These are phyloP conservation scores for Tricholoma matsutake DNA, from an alignment of 768 basidiomycete genomes.

Conservation along the genomic window DNA sequence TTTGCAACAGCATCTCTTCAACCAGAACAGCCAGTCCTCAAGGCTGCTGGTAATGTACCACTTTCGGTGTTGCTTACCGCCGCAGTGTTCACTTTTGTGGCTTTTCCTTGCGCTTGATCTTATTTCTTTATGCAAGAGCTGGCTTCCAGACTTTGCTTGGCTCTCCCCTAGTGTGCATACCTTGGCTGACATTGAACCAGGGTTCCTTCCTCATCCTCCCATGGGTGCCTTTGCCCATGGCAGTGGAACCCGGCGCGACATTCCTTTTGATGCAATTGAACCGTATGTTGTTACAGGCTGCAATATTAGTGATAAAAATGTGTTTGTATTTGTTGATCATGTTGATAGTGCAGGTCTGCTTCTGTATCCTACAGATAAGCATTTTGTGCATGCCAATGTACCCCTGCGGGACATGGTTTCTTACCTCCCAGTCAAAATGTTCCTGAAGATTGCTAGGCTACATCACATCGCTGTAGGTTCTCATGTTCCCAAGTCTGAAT, in stretches of 20 bases:
- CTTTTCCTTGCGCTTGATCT: background rate
- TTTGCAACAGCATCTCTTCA: background rate
- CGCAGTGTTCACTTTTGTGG: background rate
- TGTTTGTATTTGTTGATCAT: background rate
- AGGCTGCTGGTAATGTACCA: background rate
- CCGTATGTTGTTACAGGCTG: background rate
- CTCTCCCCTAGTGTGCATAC: too few relatives aligned
- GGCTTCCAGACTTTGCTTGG: too few relatives aligned
- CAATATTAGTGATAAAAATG: background rate
- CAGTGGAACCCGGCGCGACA: background rate
- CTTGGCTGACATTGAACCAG: too few relatives aligned
- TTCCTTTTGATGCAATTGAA: background rate
- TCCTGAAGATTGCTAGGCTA: background rate
- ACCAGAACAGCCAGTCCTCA: too few relatives aligned
- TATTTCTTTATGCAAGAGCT: background rate
- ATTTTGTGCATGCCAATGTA: background rate
- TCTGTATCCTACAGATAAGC: background rate
- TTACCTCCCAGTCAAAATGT: background rate
- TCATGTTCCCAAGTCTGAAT: background rate
- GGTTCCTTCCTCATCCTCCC: too few relatives aligned
- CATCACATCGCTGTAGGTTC: background rate
- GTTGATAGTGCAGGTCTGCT: background rate
- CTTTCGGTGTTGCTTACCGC: background rate
- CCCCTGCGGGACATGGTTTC: background rate
- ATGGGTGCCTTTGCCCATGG: background rate